phyloP scores from a whole-genome alignment of 140 eudicot species.

The Flaveria floridana region DNA sequence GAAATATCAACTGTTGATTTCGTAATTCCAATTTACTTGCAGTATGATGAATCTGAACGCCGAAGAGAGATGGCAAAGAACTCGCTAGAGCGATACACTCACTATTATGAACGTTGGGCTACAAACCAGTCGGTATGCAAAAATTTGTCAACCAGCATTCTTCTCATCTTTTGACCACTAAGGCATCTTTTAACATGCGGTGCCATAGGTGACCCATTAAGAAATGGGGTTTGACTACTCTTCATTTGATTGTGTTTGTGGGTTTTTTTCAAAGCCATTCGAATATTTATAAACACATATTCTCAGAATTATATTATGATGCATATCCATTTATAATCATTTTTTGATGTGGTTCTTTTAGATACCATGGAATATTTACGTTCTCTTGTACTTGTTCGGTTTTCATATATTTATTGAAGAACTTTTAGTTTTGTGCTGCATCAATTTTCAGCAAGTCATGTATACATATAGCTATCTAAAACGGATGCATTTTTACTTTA shows the following conservation, averaged over 20 bases:
- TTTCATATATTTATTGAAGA: background rate
- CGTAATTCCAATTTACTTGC: slow-evolving; percentile 8
- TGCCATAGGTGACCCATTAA: background rate
- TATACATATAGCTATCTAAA: background rate
- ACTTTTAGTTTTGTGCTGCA: background rate
- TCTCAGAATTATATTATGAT: background rate
- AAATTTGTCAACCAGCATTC: background rate
- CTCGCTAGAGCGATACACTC: slow-evolving; percentile 61
- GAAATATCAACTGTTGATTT: slow-evolving; percentile 17
- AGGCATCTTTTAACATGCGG: background rate
- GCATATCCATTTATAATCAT: background rate
- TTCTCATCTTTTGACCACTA: slow-evolving; percentile 8
- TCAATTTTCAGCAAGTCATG: background rate
- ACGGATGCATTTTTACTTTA: background rate
- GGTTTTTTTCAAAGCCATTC: background rate
- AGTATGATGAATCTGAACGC: slow-evolving; percentile 48
- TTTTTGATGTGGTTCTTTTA: background rate
- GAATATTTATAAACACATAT: background rate
- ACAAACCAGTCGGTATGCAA: slow-evolving; percentile 57
- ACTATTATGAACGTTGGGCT: slow-evolving; percentile 84
- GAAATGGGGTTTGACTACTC: background rate
- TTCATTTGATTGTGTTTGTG: background rate
- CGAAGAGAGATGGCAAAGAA: slow-evolving; percentile 53
- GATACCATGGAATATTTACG: background rate
- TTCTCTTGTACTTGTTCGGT: background rate